Base-by-base conservation (phyloP, 2,329 filamentous ascomycete genomes). In the Rhinocladiella mackenziei region DNA sequence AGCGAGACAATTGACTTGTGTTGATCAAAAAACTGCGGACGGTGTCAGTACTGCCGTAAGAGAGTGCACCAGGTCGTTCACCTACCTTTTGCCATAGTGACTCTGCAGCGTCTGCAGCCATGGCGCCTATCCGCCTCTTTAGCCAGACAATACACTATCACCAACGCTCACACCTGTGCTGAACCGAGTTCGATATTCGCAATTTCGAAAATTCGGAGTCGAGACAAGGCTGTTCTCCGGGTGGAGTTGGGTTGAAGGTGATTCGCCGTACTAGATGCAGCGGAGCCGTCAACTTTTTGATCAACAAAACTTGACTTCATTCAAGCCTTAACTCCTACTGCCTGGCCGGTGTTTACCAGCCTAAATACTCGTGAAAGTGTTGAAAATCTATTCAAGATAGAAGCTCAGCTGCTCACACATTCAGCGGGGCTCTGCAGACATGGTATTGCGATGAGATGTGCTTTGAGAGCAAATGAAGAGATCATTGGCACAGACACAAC, bases 1-100 rank as follows among this genome's bases (percentile, higher is more conserved):
- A 45, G 14, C 5, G 45, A 36, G 11, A 51, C 30, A 17, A 51
- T 32, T 10, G 49, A 48, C 14, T 36, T 28, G 41, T 51, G 49
- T 22, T 51, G 49, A 6, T 43, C 10, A 4, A 45, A 35, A 22
- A 50, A 50, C 48, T 50, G 43, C 19, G 26, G 20, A 28, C 10
- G 13, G 9, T 7, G 43, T 50, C 30, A 47, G 42, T 30, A 7
- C 22, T 19, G 22, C 15, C 19, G 25, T 10, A 15, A 23, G 25
- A 3, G 11, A 14, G 7, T 10, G 15, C 8, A 17, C n/a, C 22
- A 17, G n/a, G 5, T 8, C 9, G 5, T 5, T 17, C 3, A 39
- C 43, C n/a, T 37, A 50, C 47, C 22, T 33, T 31, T 31, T 43
- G 15, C 48, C 48, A 50, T 22, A 35, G 9, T 22, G 19, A 11